Conservation (phyloP, 2,329 filamentous ascomycete genomes). For the Neofusicoccum laricinum region DNA sequence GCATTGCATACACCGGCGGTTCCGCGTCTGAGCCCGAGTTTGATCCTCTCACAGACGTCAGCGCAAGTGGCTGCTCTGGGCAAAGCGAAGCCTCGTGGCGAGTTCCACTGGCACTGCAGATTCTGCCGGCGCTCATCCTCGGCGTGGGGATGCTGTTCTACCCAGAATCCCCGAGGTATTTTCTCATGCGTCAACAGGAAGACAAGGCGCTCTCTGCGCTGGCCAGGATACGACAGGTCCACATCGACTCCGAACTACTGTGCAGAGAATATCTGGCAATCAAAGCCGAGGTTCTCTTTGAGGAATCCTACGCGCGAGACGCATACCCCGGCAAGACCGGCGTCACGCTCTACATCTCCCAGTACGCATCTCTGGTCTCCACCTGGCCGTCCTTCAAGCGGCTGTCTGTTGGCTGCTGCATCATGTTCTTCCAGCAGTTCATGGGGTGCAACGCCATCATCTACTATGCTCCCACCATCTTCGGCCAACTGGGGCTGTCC, state of each 20-base stretch:
- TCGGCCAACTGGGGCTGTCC: conserved; percentile 41
- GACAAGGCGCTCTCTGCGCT: conserved; percentile 60
- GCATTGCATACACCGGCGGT: conserved; percentile 47
- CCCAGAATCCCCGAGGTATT: conserved; percentile 80
- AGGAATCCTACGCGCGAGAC: conserved; percentile 20
- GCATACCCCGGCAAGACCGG: conserved; percentile 30
- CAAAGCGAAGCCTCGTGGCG: conserved; percentile 55
- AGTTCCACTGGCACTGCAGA: conserved; percentile 73
- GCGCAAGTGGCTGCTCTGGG: background rate
- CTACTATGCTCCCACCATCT: conserved; percentile 50
- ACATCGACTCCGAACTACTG: conserved; percentile 66
- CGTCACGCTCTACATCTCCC: background rate
- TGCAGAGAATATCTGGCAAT: conserved; percentile 54
- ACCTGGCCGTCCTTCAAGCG: conserved; percentile 27
- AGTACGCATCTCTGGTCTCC: conserved; percentile 35
- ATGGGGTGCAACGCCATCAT: conserved; percentile 48
- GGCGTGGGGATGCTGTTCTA: conserved; percentile 66
- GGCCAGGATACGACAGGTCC: conserved; percentile 66
- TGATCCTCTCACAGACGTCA: conserved; percentile 23
- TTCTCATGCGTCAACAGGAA: conserved; percentile 70
- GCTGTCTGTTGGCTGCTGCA: background rate
- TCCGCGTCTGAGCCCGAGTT: conserved; percentile 39
- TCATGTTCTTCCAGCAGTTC: conserved; percentile 41
- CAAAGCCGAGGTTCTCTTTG: conserved; percentile 3
- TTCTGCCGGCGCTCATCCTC: conserved; percentile 73